Conservation (phyloP, 2,329 filamentous ascomycete genomes). For the Periconia digitata region DNA sequence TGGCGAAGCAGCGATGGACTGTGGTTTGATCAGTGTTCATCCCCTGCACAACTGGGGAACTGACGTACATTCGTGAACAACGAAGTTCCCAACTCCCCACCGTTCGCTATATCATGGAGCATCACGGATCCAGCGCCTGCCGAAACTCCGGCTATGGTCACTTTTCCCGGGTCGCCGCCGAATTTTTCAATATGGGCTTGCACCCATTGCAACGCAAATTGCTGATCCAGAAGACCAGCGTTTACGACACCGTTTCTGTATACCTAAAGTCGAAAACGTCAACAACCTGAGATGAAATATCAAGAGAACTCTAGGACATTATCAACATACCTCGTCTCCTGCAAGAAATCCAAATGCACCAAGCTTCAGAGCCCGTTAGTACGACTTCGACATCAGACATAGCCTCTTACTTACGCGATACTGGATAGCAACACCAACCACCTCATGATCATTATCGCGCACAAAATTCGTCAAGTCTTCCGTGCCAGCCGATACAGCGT, state of each 20-base stretch:
- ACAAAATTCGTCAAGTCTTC: conserved; percentile 45
- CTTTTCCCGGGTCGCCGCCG: conserved; percentile 21
- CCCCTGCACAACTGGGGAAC: no score
- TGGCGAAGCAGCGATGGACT: conserved; percentile 46
- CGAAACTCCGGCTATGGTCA: conserved; percentile 42
- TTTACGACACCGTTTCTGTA: conserved; percentile 39
- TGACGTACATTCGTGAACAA: conserved; percentile 39
- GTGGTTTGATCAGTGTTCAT: not conserved
- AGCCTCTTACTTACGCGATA: conserved; percentile 42
- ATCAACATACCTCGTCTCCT: conserved; percentile 42
- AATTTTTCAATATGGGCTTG: conserved; percentile 48
- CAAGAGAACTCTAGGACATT: no score
- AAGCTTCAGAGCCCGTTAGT: conserved; percentile 28
- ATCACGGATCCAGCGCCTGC: conserved; percentile 34
- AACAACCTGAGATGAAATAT: no score
- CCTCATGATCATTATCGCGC: conserved; percentile 50
- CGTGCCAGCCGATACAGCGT: conserved; percentile 41
- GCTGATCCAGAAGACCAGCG: conserved; percentile 51
- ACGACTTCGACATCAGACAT: not conserved
- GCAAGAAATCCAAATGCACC: conserved; percentile 51
- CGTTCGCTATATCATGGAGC: conserved; percentile 36
- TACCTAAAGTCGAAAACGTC: no score
- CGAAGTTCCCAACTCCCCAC: conserved; percentile 32
- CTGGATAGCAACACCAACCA: conserved; percentile 52
- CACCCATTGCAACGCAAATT: conserved; percentile 55